Evolutionary conservation across 352 stramenopile species (phyloP), one percentile per base, ranked within the genome.

Genomic region (Globisporangium camurandrum): DNA sequence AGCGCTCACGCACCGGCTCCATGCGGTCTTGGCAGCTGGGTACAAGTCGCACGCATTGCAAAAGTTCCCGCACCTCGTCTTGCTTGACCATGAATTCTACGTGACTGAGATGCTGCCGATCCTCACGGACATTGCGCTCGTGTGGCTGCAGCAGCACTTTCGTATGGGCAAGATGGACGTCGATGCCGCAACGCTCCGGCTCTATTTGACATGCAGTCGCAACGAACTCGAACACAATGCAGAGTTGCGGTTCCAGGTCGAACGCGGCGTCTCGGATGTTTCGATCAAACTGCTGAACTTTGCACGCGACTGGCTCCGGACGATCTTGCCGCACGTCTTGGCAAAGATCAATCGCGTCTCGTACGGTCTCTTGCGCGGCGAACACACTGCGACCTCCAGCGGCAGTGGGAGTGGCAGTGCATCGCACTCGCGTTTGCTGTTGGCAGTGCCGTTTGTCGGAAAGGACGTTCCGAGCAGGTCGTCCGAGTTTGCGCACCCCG

Each of bases 321-420:
- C 97, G 23, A 98, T 99, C 56, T 67, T 99, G 30, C 97, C 97
- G n/a, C 96, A 99, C 54, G 84, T 98, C 2, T 67, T 99, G 24
- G 96, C 93, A 22, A 99, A 99, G 76, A 99, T 99, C 57, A 97
- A 99, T 60, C 86, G 97, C 52, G 97, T 99, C 16, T 97, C 83
- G 10, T 99, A 98, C 70, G 97, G 97, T 33, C 69, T 99, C 1
- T 66, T 99, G 17, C 67, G 85, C 66, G 62, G 69, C 54, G 73
- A 88, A 40, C 69, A 90, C 56, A 74, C 83, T 42, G 34, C 66
- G 2, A 59, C 67, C 2, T 49, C 16, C 23, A 19, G 77, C 73
- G 66, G 59, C 57, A 56, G 85, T 2, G 97, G 97, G 57, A 19
- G 77, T 72, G 66, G 59, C 57, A 56, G 85, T 2, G 97, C 98